Base-by-base conservation (phyloP, 768 basidiomycete genomes). In the Amanita exitialis region DNA sequence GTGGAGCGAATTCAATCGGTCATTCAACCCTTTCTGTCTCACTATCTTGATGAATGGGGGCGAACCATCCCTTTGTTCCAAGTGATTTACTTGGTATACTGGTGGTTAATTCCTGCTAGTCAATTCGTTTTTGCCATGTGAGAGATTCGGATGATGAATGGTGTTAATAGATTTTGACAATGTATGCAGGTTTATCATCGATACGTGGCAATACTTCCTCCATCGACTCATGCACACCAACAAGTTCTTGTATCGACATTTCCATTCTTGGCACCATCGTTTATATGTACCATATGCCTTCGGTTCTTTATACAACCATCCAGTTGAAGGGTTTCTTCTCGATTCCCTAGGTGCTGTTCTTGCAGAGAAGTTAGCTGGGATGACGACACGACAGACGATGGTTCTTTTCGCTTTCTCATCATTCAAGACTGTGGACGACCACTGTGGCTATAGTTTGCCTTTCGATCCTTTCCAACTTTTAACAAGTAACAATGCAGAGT, bases 151-250 rank as follows among this genome's bases (percentile, higher is more conserved):
- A 16, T 18, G 28, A 16, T 16, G 12, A 37, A 34, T 49, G 23
- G 23, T 23, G 12, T 12, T 32, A 47, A 47, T 52, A 18, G 7
- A 49, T 52, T 36, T 32, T 60, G n/a, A 51, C 36, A 12, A 23
- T 44, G 18, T 35, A 20, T 16, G 3, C 54, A 95, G 96, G 72
- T 89, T 96, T 66, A 62, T 93, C 53, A 83, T 98, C 58, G 96
- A 99, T 69, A 93, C 93, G 28, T 97, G 92, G 92, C 94, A 99
- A 65, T 99, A 98, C 68, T 93, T 94, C 69, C 73, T 91, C 16
- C 96, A 99, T 63, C 90, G 95, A 35, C 66, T 72, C 38, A 90
- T 96, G 85, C 96, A 98, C 69, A 68, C 79, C 59, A 90, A 90
- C 72, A 87, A 82, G 57, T 97, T 79, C 67, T 74, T 98, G 28